These are phyloP conservation scores for Aspergillus wentii DNA, from an alignment of 495 filamentous ascomycete species.

Conservation along the genomic window DNA sequence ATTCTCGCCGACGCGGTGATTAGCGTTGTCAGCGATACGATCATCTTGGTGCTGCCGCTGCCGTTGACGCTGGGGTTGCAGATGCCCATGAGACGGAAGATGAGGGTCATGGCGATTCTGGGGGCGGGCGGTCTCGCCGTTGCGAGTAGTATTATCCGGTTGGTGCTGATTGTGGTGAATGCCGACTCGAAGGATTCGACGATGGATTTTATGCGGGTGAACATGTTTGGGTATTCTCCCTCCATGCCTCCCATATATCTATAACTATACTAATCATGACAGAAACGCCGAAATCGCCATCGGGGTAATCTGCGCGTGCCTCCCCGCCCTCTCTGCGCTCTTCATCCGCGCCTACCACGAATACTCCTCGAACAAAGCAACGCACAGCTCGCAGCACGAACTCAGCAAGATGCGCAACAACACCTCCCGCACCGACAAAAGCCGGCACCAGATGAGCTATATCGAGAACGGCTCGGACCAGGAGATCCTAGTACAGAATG, in stretches of 20 bases:
- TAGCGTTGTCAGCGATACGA: conserved; percentile 32
- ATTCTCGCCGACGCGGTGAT: conserved; percentile 34
- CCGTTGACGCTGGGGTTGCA: conserved; percentile 29
- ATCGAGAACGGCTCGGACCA: conserved; percentile 14
- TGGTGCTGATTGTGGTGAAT: conserved; percentile 25
- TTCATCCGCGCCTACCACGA: conserved; percentile 13
- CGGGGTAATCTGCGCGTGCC: conserved; percentile 35
- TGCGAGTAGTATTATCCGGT: conserved; percentile 30
- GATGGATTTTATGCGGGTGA: conserved; percentile 30
- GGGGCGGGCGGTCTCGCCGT: conserved; percentile 34
- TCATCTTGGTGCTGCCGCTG: conserved; percentile 28
- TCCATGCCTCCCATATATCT: not conserved
- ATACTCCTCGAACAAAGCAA: conserved; percentile 16
- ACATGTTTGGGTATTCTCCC: conserved; percentile 23
- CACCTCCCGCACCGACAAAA: conserved; percentile 4
- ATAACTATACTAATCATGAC: not conserved
- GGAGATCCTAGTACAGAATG: conserved; percentile 21
- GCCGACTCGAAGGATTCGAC: conserved; percentile 26
- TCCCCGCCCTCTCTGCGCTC: conserved; percentile 30
- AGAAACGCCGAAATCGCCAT: conserved; percentile 36
- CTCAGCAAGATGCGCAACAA: conserved; percentile 9
- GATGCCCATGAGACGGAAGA: conserved; percentile 26
- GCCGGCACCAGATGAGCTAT: conserved; percentile 12
- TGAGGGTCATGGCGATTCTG: conserved; percentile 29
- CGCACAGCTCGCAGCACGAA: conserved; percentile 11